Evolutionary conservation across 306 rosid species (phyloP), one percentile per base, ranked within the genome.

Genomic region (Medicago lupulina): DNA sequence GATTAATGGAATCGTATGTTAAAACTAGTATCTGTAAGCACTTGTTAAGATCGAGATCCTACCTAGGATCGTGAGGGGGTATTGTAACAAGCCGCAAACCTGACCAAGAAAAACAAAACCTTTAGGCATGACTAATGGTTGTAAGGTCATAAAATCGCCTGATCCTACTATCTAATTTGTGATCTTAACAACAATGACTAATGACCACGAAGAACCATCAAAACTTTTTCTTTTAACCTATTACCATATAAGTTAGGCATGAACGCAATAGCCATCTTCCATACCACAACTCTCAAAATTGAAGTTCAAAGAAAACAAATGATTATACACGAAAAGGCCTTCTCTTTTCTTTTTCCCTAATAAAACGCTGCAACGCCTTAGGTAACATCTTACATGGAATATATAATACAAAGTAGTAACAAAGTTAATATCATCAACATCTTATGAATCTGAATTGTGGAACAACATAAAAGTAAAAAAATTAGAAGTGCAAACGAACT

Each of bases 371-470:
- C 70, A 59, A 69, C 18, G n/a, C 47, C 66, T 28, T 10, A 18
- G 16, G 65, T 62, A 71, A 25, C 64, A 61, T 47, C 19, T 17
- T 62, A 38, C 23, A 71, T 21, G 9, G 49, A 71, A 70, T 51
- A 31, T 38, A 78, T 61, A 38, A 61, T 49, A 50, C 66, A 40
- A 62, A 23, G 31, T 44, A 38, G 36, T 34, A 34, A 66, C 14
- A 7, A 68, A 39, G 59, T 62, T 51, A 28, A 69, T 75, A 55
- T 76, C 50, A 36, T 76, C 40, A 36, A 39, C 39, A 61, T 58
- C 84, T 49, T 43, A 63, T 55, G 21, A 78, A 67, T 73, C 69
- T 10, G 31, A 36, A 62, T 58, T 67, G 39, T 76, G 60, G 71
- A 77, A 40, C 31, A 31, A 41, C 41, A 4, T 25, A 13, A 57